Evolutionary conservation across 495 filamentous ascomycete species (phyloP), one percentile per base, ranked within the genome.

Genomic region (Penicillium robsamsonii): DNA sequence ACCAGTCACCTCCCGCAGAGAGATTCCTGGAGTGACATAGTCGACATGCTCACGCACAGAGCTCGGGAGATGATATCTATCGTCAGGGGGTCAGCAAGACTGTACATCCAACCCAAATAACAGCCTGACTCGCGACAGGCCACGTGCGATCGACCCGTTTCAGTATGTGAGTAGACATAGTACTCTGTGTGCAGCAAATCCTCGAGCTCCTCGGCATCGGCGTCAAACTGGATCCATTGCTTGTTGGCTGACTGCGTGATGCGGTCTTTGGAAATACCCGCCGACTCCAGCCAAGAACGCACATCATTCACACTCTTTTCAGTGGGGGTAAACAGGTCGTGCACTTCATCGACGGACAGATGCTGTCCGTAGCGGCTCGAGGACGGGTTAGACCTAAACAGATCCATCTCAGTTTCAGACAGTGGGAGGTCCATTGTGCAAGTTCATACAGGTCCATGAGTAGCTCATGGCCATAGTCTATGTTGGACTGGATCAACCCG

Each of bases 121-220:
- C 0, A n/a, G 9, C 2, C 63, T 63, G 58, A 73, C 56, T 72
- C 70, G 38, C 76, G 69, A 59, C 78, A 80, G 5, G 76, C 77
- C 22, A 83, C 65, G 40, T 80, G 79, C 11, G 71, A 67, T 33
- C 74, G 68, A n/a, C 78, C 76, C 22, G 68, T 72, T 9, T 69
- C 62, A 15, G 52, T 31, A 55, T 86, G 80, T 33, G 77, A 69
- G 59, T 85, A 85, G 29, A 82, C 17, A 57, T 81, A 77, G 60
- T 84, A 87, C 55, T 85, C 70, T 5, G 84, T 81, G 50, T 79
- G 72, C 37, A 87, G 73, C 25, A 87, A 75, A 15, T 67, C 66
- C 62, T 86, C 83, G 1, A 79, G 70, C 56, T 84, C 81, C 7
- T 66, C 59, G 2, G 75, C 77, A 17, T 76, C 72, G 15, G 77